These are phyloP conservation scores for Fusarium nygamai DNA, from an alignment of 2,329 filamentous ascomycete genomes.

Conservation along the genomic window DNA sequence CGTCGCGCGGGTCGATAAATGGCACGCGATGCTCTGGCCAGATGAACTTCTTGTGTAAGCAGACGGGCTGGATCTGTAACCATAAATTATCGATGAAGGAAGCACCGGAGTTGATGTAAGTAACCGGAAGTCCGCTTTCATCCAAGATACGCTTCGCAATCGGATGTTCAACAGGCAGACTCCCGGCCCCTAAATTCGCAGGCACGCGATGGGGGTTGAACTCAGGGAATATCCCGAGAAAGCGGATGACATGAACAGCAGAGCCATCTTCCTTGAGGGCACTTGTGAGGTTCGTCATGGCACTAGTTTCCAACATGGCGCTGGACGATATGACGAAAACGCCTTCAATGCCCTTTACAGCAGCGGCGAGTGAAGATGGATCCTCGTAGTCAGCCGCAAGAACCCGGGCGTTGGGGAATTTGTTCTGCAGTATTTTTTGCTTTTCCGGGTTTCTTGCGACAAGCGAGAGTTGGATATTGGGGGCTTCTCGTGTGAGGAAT, in stretches of 20 bases:
- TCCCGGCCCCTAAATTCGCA: fast-evolving
- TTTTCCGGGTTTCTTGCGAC: not conserved
- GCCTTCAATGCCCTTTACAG: fast-evolving
- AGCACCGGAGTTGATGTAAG: not conserved
- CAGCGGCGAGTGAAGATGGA: not conserved
- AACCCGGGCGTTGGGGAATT: not conserved
- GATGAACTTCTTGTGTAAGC: not conserved
- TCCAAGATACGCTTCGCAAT: not conserved
- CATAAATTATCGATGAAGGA: not conserved
- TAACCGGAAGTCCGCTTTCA: not conserved
- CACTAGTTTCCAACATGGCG: not conserved
- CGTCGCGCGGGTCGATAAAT: not conserved
- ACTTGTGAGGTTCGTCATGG: not conserved
- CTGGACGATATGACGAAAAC: not conserved
- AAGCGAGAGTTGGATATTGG: fast-evolving
- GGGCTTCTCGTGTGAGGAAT: not conserved
- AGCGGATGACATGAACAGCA: not conserved
- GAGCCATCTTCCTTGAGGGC: not conserved
- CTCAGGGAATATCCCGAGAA: not conserved
- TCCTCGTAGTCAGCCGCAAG: not conserved
- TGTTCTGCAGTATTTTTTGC: fast-evolving
- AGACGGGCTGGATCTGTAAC: not conserved
- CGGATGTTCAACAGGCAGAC: not conserved
- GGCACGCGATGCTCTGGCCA: not conserved
- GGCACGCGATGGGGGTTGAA: not conserved